A percentile compares a stretch with the other conserved stretches of the same genome.
Conservation (phyloP, 1,139 yeast species). For the Sporopachydermia cereana region DNA sequence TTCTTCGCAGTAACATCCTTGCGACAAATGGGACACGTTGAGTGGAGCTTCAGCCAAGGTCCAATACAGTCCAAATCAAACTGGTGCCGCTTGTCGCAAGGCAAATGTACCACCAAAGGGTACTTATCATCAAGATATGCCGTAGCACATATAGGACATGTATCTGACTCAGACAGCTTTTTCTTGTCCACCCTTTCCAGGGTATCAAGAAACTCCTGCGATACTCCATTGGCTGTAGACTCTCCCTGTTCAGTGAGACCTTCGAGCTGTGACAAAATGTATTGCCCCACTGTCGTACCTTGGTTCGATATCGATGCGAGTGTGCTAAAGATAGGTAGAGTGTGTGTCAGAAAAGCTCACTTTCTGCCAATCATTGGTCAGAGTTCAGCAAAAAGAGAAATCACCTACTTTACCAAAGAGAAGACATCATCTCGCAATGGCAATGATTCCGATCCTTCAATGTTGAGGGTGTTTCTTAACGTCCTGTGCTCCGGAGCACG, state of each 20-base stretch:
- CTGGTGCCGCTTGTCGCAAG: conserved; percentile 59
- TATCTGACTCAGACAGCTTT: conserved; percentile 39
- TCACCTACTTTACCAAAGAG: neutral
- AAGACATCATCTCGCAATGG: neutral
- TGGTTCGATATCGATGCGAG: neutral
- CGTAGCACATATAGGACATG: conserved; percentile 79
- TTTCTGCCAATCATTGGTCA: no score
- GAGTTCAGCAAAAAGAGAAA: neutral
- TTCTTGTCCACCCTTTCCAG: conserved; percentile 56
- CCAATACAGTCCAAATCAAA: conserved; percentile 86
- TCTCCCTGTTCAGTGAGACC: neutral
- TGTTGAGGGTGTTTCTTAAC: no score
- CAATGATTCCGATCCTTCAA: no score
- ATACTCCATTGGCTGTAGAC: conserved; percentile 37
- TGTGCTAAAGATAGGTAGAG: conserved; percentile 1
- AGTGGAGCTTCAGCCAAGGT: conserved; percentile 73
- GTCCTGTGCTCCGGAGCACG: no score
- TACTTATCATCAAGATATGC: conserved; percentile 59
- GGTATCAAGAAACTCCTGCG: conserved; percentile 59
- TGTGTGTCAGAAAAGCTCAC: no score
- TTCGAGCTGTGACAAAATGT: neutral
- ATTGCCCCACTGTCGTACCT: neutral
- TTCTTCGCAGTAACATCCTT: conserved; percentile 48
- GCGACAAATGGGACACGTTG: conserved; percentile 85
- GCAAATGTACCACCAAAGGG: conserved; percentile 71